A percentile compares a stretch with the other conserved stretches of the same genome.
These are phyloP conservation scores for Skeletonema grethae DNA, from an alignment of 108 stramenopile species.

Conservation along the genomic window DNA sequence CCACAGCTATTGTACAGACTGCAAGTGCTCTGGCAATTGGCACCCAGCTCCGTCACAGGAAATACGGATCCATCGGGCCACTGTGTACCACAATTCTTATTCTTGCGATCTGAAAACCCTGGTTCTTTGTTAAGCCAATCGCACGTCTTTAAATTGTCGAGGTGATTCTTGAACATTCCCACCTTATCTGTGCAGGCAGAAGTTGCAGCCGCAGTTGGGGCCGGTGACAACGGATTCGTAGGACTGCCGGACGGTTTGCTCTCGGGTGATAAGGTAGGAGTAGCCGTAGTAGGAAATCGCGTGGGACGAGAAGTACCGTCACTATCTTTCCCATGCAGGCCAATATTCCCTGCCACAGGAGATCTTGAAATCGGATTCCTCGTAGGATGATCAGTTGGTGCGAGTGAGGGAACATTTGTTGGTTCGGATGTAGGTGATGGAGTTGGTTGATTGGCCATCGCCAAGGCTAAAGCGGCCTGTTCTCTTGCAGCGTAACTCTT, in stretches of 20 bases:
- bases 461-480: not conserved
- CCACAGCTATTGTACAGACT: conserved; percentile 17
- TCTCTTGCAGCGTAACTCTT: not conserved
- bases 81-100: conserved; percentile 29
- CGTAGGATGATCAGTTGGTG: conserved; percentile 17
- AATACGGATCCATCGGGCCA: conserved; percentile 6
- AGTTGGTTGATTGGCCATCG: conserved; percentile 12
- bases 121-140: conserved; percentile 22
- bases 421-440: conserved; percentile 11
- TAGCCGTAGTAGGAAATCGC: not conserved
- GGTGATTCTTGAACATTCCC: conserved; percentile 16
- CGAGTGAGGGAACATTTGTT: not conserved
- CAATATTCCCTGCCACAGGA: not conserved
- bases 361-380: conserved; percentile 21
- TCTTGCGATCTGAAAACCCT: conserved; percentile 25
- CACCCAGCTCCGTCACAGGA: conserved; percentile 20
- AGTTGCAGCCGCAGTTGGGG: not conserved
- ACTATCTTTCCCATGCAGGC: not conserved
- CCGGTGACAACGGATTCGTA: not conserved
- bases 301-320: conserved; percentile 5
- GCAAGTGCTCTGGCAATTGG: conserved; percentile 13
- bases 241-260: not conserved
- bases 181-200: conserved; percentile 11
- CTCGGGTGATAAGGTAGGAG: not conserved
- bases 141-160: conserved; percentile 14